phyloP scores from a whole-genome alignment of 208 protist genomes.

The Leishmania guyanensis region DNA sequence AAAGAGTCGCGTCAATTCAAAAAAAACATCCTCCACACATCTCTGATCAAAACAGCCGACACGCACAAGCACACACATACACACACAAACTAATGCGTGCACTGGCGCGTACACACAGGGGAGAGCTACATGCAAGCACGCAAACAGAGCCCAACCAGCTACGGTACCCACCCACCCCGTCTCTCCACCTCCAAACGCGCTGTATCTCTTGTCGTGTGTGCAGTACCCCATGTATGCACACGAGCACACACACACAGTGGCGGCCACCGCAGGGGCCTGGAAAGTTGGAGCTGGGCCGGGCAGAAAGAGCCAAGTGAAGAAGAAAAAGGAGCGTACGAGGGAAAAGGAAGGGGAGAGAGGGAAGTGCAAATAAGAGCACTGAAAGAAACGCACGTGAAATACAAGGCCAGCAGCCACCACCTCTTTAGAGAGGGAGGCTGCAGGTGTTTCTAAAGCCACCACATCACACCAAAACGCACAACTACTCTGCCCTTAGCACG shows the following conservation, averaged over 20 bases:
- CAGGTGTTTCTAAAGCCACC: background rate
- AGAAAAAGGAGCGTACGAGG: background rate
- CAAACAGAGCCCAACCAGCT: background rate
- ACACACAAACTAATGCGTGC: background rate
- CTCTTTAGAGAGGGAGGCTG: background rate
- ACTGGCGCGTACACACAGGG: background rate
- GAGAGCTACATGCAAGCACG: background rate
- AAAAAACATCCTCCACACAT: background rate
- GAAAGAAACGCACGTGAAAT: background rate
- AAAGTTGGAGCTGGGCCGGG: background rate
- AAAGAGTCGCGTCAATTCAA: background rate
- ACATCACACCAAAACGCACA: background rate
- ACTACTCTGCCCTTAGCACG: background rate
- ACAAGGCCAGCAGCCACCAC: too few species aligned
- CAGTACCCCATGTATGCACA: background rate
- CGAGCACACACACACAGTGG: constrained; percentile 3
- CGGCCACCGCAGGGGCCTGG: background rate
- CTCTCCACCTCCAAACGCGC: background rate
- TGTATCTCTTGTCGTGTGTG: background rate
- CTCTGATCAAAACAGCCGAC: background rate
- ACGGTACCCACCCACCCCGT: background rate
- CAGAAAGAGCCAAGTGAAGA: background rate
- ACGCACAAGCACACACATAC: background rate
- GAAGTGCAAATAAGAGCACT: background rate
- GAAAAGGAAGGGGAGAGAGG: background rate